Evolutionary conservation across 1,284 basidiomycete genomes (phyloP), one percentile per base, ranked within the genome.

Genomic region (Naganishia sp.): DNA sequence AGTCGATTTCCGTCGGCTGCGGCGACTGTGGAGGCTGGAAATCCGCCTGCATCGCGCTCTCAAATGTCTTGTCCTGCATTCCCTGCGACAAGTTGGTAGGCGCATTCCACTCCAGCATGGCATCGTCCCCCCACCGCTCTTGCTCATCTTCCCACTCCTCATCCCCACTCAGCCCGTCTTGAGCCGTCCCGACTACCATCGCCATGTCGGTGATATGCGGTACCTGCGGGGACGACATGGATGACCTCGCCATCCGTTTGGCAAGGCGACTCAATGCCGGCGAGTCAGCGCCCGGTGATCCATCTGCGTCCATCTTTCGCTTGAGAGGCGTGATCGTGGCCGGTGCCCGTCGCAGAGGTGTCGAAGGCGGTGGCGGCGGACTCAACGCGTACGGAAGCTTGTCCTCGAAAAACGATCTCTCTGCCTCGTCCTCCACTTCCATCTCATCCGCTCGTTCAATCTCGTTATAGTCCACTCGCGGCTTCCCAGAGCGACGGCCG

Each of bases 121-220:
- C 75, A 54, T 75, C 72, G 43, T 69, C 57, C 69, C 74, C 75
- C 21, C 60, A 64, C 11, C 72, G 72, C 18, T 72, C 72, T 10
- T 72, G 71, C 11, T 73, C 73, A 39, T 73, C 72, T 28, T 72
- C 74, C 75, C 73, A 75, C 9, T 36, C 55, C 21, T 55, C 28
- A 33, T 36, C 11, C 10, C 23, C 53, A 6, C 33, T n/a, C 7
- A 55, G 18, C 1, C 33, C 33, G 11, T 49, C 48, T 13, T 13
- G 21, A 21, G 11, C 6, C 2, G 11, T 21, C 6, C 21, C 48
- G 11, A 6, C 13, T 28, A 42, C 48, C 36, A 42, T 39, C 10
- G 36, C 23, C 21, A 48, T 36, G 25, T 50, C 48, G 5, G 59
- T 28, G 9, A 61, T 18, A 28, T 52, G 48, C 39, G 48, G 59